Evolutionary conservation across 331 rosid genomes (phyloP).

Genomic region (Malus hybrid): DNA sequence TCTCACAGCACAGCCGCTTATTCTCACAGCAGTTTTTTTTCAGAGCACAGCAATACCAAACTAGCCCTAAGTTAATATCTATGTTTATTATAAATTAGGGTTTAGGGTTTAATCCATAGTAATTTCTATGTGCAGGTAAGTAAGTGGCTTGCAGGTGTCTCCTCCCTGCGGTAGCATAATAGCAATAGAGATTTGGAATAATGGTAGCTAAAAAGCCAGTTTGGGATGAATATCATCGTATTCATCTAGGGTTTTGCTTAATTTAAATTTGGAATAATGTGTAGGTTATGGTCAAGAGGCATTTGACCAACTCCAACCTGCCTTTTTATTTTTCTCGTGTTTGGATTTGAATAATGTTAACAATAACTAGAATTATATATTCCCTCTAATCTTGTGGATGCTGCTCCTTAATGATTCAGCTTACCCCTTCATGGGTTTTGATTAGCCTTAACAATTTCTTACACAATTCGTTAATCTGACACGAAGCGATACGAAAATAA

Average conservation of each 20-base stretch:
- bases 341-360: slow-evolving; percentile 18
- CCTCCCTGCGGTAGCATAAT: background rate
- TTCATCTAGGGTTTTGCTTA: slow-evolving; percentile 1
- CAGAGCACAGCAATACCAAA: no score
- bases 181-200: background rate
- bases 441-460: no score
- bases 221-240: slow-evolving; percentile 16
- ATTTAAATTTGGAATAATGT: slow-evolving; percentile 11
- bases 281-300: slow-evolving; percentile 18
- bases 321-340: slow-evolving; percentile 6
- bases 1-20: no score
- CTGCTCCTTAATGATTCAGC: no score
- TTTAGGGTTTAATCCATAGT: background rate
- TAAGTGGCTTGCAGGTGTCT: background rate
- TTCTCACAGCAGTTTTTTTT: no score
- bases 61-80: no score
- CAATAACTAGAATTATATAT: no score
- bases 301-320: slow-evolving; percentile 23
- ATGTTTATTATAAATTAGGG: no score
- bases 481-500: no score
- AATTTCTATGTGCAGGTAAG: slow-evolving; percentile 7
- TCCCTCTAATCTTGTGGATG: no score
- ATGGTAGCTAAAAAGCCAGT: background rate
- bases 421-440: no score
- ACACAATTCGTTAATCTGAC: no score